A percentile compares a stretch with the other conserved stretches of the same genome.
Conservation (phyloP, 768 basidiomycete genomes). For the Nidula microcarpa region DNA sequence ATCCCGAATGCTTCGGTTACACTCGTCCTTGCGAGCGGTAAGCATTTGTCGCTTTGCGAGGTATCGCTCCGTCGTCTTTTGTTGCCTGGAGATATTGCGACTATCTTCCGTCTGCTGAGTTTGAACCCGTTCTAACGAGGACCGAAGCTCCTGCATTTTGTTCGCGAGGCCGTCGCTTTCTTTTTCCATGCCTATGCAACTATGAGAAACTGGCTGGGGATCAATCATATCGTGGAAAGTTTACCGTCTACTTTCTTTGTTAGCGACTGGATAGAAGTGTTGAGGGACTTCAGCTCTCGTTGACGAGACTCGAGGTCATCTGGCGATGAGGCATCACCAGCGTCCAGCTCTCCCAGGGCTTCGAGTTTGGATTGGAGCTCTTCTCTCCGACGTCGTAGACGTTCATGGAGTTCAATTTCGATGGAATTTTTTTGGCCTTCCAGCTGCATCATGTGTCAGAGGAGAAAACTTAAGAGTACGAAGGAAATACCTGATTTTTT, state of each 20-base stretch:
- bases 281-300: slow-evolving; percentile 68
- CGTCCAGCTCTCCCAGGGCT: slow-evolving; percentile 58
- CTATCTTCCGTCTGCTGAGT: slow-evolving; percentile 84
- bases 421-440: slow-evolving; percentile 75
- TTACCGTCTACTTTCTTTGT: slow-evolving; percentile 61
- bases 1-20: slow-evolving; percentile 93
- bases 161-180: slow-evolving; percentile 59
- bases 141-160: slow-evolving; percentile 65
- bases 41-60: slow-evolving; percentile 90
- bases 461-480: neutral
- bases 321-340: slow-evolving; percentile 50
- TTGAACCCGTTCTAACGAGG: slow-evolving; percentile 70
- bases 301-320: slow-evolving; percentile 67
- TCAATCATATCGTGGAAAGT: slow-evolving; percentile 2
- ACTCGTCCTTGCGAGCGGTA: slow-evolving; percentile 82
- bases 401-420: slow-evolving; percentile 93
- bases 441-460: slow-evolving; percentile 37
- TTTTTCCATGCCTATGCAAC: slow-evolving; percentile 59
- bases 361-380: slow-evolving; percentile 80
- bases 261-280: slow-evolving; percentile 61
- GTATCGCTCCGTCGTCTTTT: slow-evolving; percentile 95
- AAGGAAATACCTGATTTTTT: slow-evolving; percentile 62
- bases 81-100: slow-evolving; percentile 82
- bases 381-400: slow-evolving; percentile 72
- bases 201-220: neutral